Base-by-base conservation (phyloP, 805 yeast genomes). In the Yarrowia divulgata region DNA sequence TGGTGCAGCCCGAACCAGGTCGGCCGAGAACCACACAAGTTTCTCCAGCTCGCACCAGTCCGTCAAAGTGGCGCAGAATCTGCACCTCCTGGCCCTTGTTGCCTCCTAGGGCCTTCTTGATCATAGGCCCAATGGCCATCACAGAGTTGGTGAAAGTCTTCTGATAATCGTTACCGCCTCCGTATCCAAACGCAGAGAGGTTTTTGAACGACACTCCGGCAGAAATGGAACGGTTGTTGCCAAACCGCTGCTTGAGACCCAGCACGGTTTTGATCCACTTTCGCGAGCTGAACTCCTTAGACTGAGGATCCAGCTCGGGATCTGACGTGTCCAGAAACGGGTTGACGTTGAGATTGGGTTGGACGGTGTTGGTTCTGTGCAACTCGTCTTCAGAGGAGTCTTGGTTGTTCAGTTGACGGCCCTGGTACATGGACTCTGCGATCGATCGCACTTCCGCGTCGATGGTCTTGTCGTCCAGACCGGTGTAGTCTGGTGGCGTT, bases 1-100 rank as follows among this genome's bases (percentile, higher is more conserved):
- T 88, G 3, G 91, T 84, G 75, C 92, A 88, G 72, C 93, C 92
- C n/a, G 91, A 86, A 74, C 92, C 92, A 0, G 92, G 92, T 78
- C 90, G 83, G 67, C 93, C 93, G 69, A 88, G 78, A 14, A 88
- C 92, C 60, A 89, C 89, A 8, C 89, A 84, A 54, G 89, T 79
- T 71, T 87, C 88, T 62, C 92, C 91, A 2, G 90, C 87, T 68
- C 79, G 79, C 69, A 87, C 80, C 6, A 84, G 66, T n/a, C 88
- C 92, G 73, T 88, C 76, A 85, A 80, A 71, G 86, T 87, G 71
- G 85, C 85, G 71, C 85, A 86, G 70, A 74, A 79, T 70, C 80
- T 73, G 34, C n/a, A 37, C n/a, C 77, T 78, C 66, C 70, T 23
- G 5, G n/a, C 60, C 60, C 49, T 89, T 77, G 40, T 71, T 48